Evolutionary conservation across 768 basidiomycete species (phyloP).

Genomic region (Zangia roseola): DNA sequence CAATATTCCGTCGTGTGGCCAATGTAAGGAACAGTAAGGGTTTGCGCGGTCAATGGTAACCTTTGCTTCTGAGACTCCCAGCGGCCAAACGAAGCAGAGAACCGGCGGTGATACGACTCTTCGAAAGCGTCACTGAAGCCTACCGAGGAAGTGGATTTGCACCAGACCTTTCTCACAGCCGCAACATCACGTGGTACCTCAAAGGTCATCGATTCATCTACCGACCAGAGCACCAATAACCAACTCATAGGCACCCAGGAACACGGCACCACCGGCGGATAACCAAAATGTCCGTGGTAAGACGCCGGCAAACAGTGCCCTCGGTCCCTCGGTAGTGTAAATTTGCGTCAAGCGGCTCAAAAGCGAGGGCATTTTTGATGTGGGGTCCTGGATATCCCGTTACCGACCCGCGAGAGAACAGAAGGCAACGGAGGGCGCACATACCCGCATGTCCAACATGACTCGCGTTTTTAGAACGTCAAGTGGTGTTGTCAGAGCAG

Average conservation of each 20-base stretch:
- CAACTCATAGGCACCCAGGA: constrained; percentile 96
- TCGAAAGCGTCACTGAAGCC: neutral
- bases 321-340: constrained; percentile 64
- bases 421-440: constrained; percentile 17
- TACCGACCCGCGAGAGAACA: neutral
- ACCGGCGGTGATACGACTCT: neutral
- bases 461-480: constrained; percentile 97
- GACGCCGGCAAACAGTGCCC: constrained; percentile 81
- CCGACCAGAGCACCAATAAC: constrained; percentile 50
- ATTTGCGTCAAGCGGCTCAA: constrained; percentile 61
- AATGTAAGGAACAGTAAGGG: too few relatives aligned
- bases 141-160: neutral
- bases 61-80: too few relatives aligned
- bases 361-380: constrained; percentile 54
- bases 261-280: constrained; percentile 93
- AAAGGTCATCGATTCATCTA: constrained; percentile 17
- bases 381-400: constrained; percentile 42
- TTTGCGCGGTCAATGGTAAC: too few relatives aligned
- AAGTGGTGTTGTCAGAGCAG: constrained; percentile 87
- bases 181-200: neutral
- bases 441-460: constrained; percentile 88
- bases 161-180: neutral
- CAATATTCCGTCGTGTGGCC: too few relatives aligned
- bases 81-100: neutral
- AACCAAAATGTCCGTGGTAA: constrained; percentile 96